phyloP scores from a whole-genome alignment of 106 monocot species.

The Dendrobium nobile region DNA sequence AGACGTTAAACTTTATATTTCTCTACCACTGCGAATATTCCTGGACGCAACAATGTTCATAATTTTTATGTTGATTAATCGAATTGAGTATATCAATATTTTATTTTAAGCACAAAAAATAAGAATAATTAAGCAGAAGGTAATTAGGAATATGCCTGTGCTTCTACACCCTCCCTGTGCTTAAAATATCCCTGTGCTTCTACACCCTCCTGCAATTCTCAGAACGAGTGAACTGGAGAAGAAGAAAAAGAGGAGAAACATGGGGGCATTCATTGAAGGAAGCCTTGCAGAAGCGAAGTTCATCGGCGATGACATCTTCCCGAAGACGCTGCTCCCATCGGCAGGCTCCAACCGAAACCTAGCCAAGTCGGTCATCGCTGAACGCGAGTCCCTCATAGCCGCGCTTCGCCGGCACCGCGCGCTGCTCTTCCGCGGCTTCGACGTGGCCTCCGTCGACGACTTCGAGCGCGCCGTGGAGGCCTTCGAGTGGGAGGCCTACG shows the following conservation, averaged over 20 bases:
- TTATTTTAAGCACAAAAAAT: too few relatives aligned
- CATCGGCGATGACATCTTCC: slow-evolving; percentile 1
- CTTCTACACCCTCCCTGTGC: too few relatives aligned
- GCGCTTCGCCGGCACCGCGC: slow-evolving; percentile 10
- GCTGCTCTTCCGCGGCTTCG: slow-evolving; percentile 30
- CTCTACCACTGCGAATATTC: too few relatives aligned
- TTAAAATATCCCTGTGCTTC: too few relatives aligned
- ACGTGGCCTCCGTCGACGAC: slow-evolving; percentile 20
- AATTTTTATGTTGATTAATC: too few relatives aligned
- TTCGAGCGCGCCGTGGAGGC: slow-evolving; percentile 34
- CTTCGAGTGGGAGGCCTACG: slow-evolving; percentile 20
- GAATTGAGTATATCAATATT: too few relatives aligned
- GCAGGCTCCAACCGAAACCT: background rate
- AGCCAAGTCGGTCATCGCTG: background rate
- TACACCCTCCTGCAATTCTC: too few relatives aligned
- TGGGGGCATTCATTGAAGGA: slow-evolving; percentile 5
- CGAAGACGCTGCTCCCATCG: slow-evolving; percentile 8
- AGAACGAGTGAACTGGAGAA: too few relatives aligned
- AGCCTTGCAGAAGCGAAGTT: slow-evolving; percentile 6
- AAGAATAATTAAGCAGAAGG: too few relatives aligned
- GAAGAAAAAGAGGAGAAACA: background rate
- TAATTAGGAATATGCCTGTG: too few relatives aligned
- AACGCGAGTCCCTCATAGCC: background rate
- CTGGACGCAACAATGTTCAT: too few relatives aligned
- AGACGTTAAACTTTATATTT: too few relatives aligned